Conservation (phyloP, 306 rosid species). For the Acacia melanoxylon region DNA sequence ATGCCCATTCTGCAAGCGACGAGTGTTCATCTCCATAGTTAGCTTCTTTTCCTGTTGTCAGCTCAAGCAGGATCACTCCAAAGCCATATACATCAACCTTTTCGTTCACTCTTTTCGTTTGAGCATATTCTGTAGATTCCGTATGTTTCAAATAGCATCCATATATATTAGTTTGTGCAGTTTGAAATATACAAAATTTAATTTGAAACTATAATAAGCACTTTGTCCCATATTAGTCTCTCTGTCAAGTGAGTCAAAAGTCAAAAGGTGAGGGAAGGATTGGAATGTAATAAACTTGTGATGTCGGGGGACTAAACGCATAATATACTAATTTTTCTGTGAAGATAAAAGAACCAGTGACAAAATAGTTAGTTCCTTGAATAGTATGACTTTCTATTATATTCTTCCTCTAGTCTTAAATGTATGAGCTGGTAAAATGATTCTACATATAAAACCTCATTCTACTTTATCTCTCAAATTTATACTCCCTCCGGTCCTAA, state of each 20-base stretch:
- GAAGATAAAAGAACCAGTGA: not conserved
- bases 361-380: not conserved
- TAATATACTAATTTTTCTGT: not conserved
- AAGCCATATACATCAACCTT: slow-evolving; percentile 64
- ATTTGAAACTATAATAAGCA: not conserved
- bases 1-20: slow-evolving; percentile 57
- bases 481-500: too few species aligned
- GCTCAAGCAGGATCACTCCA: slow-evolving; percentile 64
- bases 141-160: not conserved
- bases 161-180: not conserved
- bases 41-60: slow-evolving; percentile 55
- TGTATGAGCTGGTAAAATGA: too few species aligned
- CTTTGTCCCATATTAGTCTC: not conserved
- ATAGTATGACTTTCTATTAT: not conserved
- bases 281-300: not conserved
- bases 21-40: slow-evolving; percentile 46
- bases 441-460: too few species aligned
- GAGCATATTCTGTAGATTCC: slow-evolving; percentile 54
- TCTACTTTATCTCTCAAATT: too few species aligned
- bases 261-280: not conserved
- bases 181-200: not conserved
- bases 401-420: not conserved
- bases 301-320: not conserved
- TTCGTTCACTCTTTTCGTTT: slow-evolving; percentile 48
- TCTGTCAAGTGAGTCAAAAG: not conserved